Base-by-base conservation (phyloP, 768 basidiomycete genomes). In the Candolleomyces eurysporus region DNA sequence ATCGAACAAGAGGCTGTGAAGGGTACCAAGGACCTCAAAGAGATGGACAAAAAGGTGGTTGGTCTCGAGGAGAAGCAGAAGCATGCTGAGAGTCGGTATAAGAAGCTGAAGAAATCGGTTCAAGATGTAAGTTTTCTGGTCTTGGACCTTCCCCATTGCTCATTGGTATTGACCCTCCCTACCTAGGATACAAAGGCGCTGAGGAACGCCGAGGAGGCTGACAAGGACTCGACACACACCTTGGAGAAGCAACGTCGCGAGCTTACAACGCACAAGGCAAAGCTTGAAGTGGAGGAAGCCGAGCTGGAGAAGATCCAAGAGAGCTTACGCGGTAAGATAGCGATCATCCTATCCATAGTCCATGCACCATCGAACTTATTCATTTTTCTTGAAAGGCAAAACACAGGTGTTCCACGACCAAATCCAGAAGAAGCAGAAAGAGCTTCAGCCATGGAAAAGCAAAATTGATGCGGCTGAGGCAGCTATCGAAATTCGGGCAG, bases 371-470 rank as follows among this genome's bases (percentile, higher is more conserved):
- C 55, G 16, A 21, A 17, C 45, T 21, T 1, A 46, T 46, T 60
- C 46, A 50, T 39, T 51, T 48, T 46, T 54, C 55, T 22, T 54
- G 16, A 10, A 68, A 98, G 96, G 94, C 74, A 98, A 98, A 76
- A 98, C 96, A 0, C 94, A 94, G 66, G 87, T 86, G 3, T 97
- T 96, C 78, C 90, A 96, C 61, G 88, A 91, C 57, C 87, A 98
- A 75, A 98, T 98, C 65, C 93, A 97, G 70, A 81, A 73, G 13
- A 92, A 96, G 67, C 97, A 99, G 76, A 90, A 87, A 65, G 96
- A 97, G 62, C 86, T 98, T 6, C 90, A 96, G 67, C 97, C 97
- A 0, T 98, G 96, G 96, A 90, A 87, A 4, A 84, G 88, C 21
- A 91, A 96, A 76, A 90, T 98, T 75, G 91, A 93, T 67, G 77